phyloP scores from a whole-genome alignment of 176 grass and related monocot genomes.

The Paspalum notatum region DNA sequence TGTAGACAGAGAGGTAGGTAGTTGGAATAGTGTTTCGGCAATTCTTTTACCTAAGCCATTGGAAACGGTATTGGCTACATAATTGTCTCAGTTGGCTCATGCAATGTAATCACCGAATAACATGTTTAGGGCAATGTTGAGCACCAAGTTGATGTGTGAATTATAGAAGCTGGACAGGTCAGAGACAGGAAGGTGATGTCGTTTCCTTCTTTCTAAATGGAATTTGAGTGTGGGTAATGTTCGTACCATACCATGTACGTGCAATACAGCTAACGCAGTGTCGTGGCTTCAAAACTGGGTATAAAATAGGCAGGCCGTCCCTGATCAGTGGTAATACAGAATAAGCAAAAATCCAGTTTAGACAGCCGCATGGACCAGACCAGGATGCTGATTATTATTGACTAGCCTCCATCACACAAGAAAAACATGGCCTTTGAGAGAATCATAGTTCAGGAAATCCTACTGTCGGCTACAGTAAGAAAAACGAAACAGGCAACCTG shows the following conservation, averaged over 20 bases:
- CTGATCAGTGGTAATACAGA: background rate
- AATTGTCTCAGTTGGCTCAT: background rate
- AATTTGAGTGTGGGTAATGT: background rate
- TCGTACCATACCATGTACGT: background rate
- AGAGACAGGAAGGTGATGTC: background rate
- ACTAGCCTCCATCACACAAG: background rate
- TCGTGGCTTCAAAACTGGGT: background rate
- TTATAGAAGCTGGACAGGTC: background rate
- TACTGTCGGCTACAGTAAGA: background rate
- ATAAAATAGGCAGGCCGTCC: background rate
- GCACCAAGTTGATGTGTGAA: constrained; percentile 22
- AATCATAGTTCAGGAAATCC: background rate
- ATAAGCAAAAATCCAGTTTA: background rate
- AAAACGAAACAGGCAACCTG: background rate
- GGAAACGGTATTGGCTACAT: too few relatives aligned
- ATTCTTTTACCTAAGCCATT: too few relatives aligned
- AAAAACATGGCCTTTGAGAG: background rate
- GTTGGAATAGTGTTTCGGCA: too few relatives aligned
- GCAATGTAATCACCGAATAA: background rate
- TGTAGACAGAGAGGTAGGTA: too few relatives aligned
- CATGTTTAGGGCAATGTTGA: background rate
- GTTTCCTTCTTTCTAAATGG: background rate
- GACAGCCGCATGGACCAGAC: background rate
- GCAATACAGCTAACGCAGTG: background rate
- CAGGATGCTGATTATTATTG: background rate